Percentiles rank a stretch among this genome's conserved stretches.
Evolutionary conservation across 2,329 filamentous ascomycete genomes (phyloP).

Genomic region (Hypoxylon sp.): DNA sequence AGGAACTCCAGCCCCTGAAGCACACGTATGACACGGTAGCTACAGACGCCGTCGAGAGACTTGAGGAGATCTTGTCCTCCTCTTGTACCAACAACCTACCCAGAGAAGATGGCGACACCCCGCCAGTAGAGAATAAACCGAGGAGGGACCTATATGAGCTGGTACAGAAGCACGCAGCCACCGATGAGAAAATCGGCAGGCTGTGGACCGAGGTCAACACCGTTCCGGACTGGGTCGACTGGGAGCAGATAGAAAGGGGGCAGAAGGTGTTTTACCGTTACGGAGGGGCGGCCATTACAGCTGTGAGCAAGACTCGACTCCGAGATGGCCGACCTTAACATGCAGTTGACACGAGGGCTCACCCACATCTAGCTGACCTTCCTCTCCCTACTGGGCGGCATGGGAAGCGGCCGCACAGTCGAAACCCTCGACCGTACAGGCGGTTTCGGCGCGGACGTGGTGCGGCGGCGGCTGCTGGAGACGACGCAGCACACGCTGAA

Average conservation of each 20-base stretch:
- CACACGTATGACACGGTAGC: slow-evolving; percentile 73
- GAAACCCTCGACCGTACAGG: slow-evolving; percentile 78
- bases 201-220: slow-evolving; percentile 74
- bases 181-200: slow-evolving; percentile 60
- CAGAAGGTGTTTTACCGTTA: slow-evolving; percentile 83
- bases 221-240: slow-evolving; percentile 78
- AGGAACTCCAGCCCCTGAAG: slow-evolving; percentile 67
- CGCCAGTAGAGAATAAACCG: slow-evolving; percentile 43
- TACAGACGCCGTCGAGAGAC: slow-evolving; percentile 68
- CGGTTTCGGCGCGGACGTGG: slow-evolving; percentile 74
- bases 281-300: slow-evolving; percentile 70
- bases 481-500: slow-evolving; percentile 80
- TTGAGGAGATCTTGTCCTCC: slow-evolving; percentile 68
- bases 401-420: slow-evolving; percentile 76
- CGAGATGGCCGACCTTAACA: not conserved
- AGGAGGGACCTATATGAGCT: slow-evolving; percentile 69
- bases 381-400: slow-evolving; percentile 69
- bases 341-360: not conserved
- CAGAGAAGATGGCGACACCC: slow-evolving; percentile 24
- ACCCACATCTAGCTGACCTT: slow-evolving; percentile 64
- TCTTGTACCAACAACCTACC: slow-evolving; percentile 34
- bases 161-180: slow-evolving; percentile 63
- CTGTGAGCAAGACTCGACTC: slow-evolving; percentile 45
- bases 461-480: slow-evolving; percentile 68
- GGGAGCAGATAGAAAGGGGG: slow-evolving; percentile 75